A percentile compares a stretch with the other conserved stretches of the same genome.
These are phyloP conservation scores for Kodamaea hsintzibuensis DNA, from an alignment of 805 yeast genomes.

Conservation along the genomic window DNA sequence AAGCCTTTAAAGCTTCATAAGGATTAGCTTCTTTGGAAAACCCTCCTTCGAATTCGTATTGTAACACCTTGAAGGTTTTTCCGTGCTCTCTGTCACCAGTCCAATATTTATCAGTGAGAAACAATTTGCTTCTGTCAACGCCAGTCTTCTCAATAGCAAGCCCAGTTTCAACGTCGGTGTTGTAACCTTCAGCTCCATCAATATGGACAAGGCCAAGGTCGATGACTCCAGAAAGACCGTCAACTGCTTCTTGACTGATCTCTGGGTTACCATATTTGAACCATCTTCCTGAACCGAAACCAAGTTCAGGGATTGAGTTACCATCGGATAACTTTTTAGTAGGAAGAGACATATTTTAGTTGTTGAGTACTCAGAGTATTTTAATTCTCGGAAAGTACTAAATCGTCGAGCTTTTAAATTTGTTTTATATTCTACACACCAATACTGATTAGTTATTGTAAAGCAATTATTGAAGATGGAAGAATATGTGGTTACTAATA, in stretches of 20 bases:
- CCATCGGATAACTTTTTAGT: conserved; percentile 33
- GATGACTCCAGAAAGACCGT: neutral
- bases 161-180: neutral
- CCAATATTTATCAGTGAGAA: neutral
- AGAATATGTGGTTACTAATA: too few relatives aligned
- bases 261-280: neutral
- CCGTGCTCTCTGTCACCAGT: neutral
- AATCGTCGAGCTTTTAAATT: too few relatives aligned
- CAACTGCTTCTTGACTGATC: neutral
- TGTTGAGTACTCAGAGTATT: neutral
- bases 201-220: neutral
- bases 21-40: neutral
- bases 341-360: neutral
- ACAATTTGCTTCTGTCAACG: neutral
- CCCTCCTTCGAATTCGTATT: neutral
- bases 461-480: too few relatives aligned
- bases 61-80: neutral
- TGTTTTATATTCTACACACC: too few relatives aligned
- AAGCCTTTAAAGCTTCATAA: neutral
- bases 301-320: conserved; percentile 42
- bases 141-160: neutral
- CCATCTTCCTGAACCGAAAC: conserved; percentile 39
- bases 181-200: neutral
- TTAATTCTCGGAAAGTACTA: too few relatives aligned
- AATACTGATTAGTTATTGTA: too few relatives aligned